These are phyloP conservation scores for Petunia hybrid DNA, from an alignment of 305 asterid genomes.

Conservation along the genomic window DNA sequence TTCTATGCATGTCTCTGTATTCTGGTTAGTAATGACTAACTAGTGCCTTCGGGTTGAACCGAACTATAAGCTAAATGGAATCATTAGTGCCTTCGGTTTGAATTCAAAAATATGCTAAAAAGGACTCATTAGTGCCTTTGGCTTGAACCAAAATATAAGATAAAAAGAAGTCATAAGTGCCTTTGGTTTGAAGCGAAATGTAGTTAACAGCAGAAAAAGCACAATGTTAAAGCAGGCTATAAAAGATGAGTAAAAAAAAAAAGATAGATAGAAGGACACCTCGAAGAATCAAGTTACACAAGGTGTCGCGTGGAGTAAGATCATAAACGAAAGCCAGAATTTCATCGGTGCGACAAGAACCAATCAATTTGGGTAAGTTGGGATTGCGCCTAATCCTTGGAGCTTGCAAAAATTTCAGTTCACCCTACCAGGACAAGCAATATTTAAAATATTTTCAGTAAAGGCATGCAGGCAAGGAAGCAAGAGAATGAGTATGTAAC, in stretches of 20 bases:
- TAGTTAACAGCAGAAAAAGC: slow-evolving; percentile 1
- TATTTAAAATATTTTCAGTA: background rate
- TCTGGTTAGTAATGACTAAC: background rate
- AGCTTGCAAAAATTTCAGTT: slow-evolving; percentile 26
- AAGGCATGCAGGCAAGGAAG: background rate
- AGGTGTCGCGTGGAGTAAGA: background rate
- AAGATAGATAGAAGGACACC: background rate
- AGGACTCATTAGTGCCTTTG: background rate
- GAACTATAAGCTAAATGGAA: background rate
- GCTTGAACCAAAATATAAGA: too few relatives aligned
- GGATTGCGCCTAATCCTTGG: slow-evolving; percentile 18
- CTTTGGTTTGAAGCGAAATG: background rate
- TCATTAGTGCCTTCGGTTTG: background rate
- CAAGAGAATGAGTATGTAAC: background rate
- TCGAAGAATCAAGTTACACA: background rate
- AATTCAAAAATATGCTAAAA: too few relatives aligned
- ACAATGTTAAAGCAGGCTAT: background rate
- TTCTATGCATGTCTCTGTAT: background rate
- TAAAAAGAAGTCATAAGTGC: too few relatives aligned
- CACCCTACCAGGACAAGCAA: background rate
- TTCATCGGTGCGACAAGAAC: background rate
- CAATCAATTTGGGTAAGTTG: slow-evolving; percentile 18
- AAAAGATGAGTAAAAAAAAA: background rate
- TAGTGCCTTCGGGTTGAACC: background rate
- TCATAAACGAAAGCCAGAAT: background rate